These are phyloP conservation scores for Emergomyces orientalis DNA, from an alignment of 2,329 filamentous ascomycete species.

Conservation along the genomic window DNA sequence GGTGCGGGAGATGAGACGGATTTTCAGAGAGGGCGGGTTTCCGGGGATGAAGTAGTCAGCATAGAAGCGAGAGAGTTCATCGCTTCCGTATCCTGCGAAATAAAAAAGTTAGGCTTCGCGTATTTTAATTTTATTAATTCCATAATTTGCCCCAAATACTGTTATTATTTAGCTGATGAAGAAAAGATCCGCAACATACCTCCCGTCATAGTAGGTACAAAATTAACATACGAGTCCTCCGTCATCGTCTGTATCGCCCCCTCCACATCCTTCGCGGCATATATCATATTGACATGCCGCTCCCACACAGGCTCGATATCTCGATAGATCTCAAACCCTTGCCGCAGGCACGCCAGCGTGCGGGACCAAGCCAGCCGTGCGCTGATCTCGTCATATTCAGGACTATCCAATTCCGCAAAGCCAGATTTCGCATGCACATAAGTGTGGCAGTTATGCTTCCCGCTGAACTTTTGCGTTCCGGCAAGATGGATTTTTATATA, in stretches of 20 bases:
- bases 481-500: conserved; percentile 52
- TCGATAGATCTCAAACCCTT: conserved; percentile 45
- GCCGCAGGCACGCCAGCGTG: conserved; percentile 50
- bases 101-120: not conserved
- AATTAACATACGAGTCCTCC: conserved; percentile 21
- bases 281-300: conserved; percentile 19
- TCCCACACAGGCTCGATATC: conserved; percentile 27
- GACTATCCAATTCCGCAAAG: conserved; percentile 62
- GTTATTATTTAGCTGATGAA: conserved; percentile 11
- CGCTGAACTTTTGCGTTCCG: conserved; percentile 32
- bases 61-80: conserved; percentile 45
- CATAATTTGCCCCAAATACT: too few relatives aligned
- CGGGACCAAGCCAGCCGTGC: conserved; percentile 62
- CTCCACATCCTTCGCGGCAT: conserved; percentile 24
- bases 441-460: conserved; percentile 41
- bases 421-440: conserved; percentile 52
- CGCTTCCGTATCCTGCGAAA: conserved; percentile 31
- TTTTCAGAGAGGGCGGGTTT: conserved; percentile 42
- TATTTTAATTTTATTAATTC: too few relatives aligned
- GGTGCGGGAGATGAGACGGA: conserved; percentile 50
- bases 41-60: conserved; percentile 46
- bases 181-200: conserved; percentile 24
- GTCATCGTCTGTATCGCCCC: conserved; percentile 25
- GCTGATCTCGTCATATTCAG: conserved; percentile 56
- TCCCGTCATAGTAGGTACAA: conserved; percentile 28